phyloP scores from a whole-genome alignment of 73 alveolate genomes.

The Paraurostyla sp. region DNA sequence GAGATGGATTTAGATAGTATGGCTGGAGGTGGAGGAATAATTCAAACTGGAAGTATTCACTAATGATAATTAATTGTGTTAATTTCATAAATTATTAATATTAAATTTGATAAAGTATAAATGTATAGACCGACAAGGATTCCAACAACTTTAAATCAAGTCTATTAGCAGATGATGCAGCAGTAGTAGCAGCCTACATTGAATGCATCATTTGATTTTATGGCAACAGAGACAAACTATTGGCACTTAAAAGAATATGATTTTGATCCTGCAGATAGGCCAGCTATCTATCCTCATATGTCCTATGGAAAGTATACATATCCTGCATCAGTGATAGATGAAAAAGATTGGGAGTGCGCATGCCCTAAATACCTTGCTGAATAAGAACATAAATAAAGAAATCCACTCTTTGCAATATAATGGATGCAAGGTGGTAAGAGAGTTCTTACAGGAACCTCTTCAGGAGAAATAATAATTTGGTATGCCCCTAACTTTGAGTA shows the following conservation, averaged over 20 bases:
- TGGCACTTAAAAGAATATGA: slow-evolving; percentile 58
- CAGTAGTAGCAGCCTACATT: slow-evolving; percentile 9
- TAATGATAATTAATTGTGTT: neutral
- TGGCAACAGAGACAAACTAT: slow-evolving; percentile 53
- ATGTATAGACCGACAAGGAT: too few species aligned
- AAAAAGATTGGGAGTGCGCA: slow-evolving; percentile 2
- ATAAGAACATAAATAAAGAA: slow-evolving; percentile 59
- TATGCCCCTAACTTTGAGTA: slow-evolving; percentile 70
- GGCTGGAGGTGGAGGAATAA: neutral
- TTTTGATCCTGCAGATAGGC: slow-evolving; percentile 64
- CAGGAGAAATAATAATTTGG: slow-evolving; percentile 78
- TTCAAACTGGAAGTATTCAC: neutral
- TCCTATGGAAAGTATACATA: slow-evolving; percentile 30
- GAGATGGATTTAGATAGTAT: slow-evolving; percentile 14
- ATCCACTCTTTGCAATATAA: slow-evolving; percentile 73
- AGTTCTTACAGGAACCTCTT: slow-evolving; percentile 72
- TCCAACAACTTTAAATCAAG: neutral
- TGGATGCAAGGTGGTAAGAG: slow-evolving; percentile 81
- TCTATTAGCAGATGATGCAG: neutral
- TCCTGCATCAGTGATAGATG: neutral
- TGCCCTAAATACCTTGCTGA: slow-evolving; percentile 64
- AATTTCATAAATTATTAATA: neutral
- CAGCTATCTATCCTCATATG: slow-evolving; percentile 20
- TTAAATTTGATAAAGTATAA: neutral
- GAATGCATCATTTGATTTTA: slow-evolving; percentile 44